Conservation (phyloP, 2,329 filamentous ascomycete species). For the Sporothrix sp. region DNA sequence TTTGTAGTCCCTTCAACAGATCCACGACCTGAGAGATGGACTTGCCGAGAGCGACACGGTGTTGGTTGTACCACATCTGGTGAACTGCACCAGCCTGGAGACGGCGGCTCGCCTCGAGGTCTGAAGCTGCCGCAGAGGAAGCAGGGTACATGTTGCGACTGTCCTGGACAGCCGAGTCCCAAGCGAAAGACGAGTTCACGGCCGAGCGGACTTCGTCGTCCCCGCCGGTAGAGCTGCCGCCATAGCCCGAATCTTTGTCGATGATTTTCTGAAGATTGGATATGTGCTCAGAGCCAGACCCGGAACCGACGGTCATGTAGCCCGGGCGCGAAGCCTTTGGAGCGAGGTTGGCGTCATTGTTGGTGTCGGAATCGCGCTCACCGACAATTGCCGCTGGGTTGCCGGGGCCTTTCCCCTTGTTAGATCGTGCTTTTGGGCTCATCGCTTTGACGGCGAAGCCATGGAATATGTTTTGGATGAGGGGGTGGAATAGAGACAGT, state of each 20-base stretch:
- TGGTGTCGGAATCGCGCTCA: slow-evolving; percentile 19
- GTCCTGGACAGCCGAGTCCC: slow-evolving; percentile 37
- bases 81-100: slow-evolving; percentile 74
- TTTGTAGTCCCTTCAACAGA: slow-evolving; percentile 67
- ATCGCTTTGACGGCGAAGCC: slow-evolving; percentile 6
- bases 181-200: slow-evolving; percentile 27
- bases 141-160: slow-evolving; percentile 36
- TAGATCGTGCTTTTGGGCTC: slow-evolving; percentile 10
- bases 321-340: slow-evolving; percentile 20
- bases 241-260: slow-evolving; percentile 86
- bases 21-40: slow-evolving; percentile 83
- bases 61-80: slow-evolving; percentile 91
- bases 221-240: slow-evolving; percentile 64
- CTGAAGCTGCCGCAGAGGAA: slow-evolving; percentile 17
- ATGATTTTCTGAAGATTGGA: slow-evolving; percentile 70
- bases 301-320: slow-evolving; percentile 83
- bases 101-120: slow-evolving; percentile 53
- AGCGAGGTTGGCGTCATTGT: slow-evolving; percentile 19
- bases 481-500: not conserved
- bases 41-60: slow-evolving; percentile 75
- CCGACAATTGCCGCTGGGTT: slow-evolving; percentile 4
- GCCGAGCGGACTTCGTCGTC: slow-evolving; percentile 24
- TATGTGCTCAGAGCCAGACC: slow-evolving; percentile 72
- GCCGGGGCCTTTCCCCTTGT: slow-evolving; percentile 12
- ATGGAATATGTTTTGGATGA: not conserved